Conservation (phyloP, 306 rosid species). For the Prunus fruticosa region DNA sequence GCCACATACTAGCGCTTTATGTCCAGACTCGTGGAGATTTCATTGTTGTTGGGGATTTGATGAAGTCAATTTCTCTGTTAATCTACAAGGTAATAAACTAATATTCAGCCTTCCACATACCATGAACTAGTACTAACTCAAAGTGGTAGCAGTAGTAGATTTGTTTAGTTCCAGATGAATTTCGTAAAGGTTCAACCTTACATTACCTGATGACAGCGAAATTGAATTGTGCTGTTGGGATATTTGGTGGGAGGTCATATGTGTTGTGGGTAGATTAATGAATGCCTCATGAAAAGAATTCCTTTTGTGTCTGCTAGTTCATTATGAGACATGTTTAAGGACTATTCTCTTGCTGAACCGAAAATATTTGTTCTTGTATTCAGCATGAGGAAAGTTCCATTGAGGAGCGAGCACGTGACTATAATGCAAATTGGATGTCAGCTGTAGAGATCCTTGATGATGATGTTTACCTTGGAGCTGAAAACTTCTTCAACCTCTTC, state of each 20-base stretch:
- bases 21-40: constrained; percentile 98
- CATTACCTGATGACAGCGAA: not conserved
- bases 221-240: not conserved
- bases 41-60: constrained; percentile 94
- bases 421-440: constrained; percentile 93
- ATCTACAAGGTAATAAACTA: constrained; percentile 73
- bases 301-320: not conserved
- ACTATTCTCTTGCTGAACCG: not conserved
- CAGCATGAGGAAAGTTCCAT: constrained; percentile 99
- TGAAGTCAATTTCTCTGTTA: constrained; percentile 90
- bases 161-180: not conserved
- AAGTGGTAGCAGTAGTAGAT: not conserved
- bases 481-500: constrained; percentile 60
- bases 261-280: no score
- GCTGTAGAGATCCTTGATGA: constrained; percentile 98
- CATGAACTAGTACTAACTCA: not conserved
- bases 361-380: not conserved
- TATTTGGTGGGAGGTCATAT: not conserved
- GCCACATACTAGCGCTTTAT: constrained; percentile 95
- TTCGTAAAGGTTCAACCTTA: not conserved
- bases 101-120: not conserved
- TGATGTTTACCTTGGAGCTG: constrained; percentile 87
- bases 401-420: constrained; percentile 98
- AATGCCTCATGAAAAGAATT: not conserved
- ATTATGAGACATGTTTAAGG: not conserved